phyloP scores from a whole-genome alignment of 2,329 filamentous ascomycete species.

The Xylariaceae sp. region DNA sequence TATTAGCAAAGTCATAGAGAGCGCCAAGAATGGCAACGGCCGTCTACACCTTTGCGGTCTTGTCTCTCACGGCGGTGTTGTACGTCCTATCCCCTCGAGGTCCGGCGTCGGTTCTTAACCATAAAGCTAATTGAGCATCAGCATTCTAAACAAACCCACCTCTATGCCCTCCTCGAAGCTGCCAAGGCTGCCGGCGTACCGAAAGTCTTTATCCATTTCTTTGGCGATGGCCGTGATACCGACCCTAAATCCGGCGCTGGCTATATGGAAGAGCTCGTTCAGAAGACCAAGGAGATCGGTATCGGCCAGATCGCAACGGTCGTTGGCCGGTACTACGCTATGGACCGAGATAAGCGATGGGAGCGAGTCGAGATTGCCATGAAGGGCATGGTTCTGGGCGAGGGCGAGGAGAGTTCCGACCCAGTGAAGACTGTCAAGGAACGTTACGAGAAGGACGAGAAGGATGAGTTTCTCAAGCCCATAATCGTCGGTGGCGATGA shows the following conservation, averaged over 20 bases:
- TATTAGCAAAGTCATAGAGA: conserved; percentile 71
- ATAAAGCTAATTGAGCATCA: conserved; percentile 28
- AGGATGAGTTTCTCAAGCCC: conserved; percentile 96
- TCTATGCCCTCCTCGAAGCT: conserved; percentile 80
- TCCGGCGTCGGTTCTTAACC: background rate
- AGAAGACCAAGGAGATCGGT: conserved; percentile 77
- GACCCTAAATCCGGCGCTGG: conserved; percentile 89
- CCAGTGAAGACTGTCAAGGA: conserved; percentile 83
- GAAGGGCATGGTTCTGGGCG: conserved; percentile 78
- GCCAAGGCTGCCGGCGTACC: conserved; percentile 86
- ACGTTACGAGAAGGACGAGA: conserved; percentile 83
- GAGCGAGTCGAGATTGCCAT: conserved; percentile 87
- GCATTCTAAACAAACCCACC: conserved; percentile 93
- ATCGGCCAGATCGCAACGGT: conserved; percentile 85
- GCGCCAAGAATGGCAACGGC: conserved; percentile 82
- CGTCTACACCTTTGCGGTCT: conserved; percentile 89
- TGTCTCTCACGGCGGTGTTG: conserved; percentile 90
- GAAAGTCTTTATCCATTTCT: conserved; percentile 97
- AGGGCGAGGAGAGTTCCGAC: conserved; percentile 82
- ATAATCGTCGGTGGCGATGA: conserved; percentile 91
- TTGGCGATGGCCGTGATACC: conserved; percentile 95
- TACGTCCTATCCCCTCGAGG: conserved; percentile 35
- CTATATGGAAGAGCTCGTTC: conserved; percentile 83
- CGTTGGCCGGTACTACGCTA: conserved; percentile 94
- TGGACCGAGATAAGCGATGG: conserved; percentile 99